Conservation (phyloP, 2,329 filamentous ascomycete genomes). For the Pleomassaria siparia region DNA sequence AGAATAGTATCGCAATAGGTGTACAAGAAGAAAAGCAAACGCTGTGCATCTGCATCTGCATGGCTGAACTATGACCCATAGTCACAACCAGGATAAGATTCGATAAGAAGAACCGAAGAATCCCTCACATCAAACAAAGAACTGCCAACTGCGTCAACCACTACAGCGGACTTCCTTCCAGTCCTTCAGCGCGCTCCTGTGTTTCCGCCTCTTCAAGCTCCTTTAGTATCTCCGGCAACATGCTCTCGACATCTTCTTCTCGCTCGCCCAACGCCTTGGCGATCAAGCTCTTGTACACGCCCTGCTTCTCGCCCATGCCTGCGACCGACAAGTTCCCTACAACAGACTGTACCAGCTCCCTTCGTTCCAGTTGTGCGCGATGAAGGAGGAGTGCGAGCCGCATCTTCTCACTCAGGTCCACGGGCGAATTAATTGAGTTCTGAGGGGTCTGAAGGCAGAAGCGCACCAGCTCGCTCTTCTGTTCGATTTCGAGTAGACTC, state of each 20-base stretch:
- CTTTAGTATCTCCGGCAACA: constrained; percentile 53
- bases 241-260: constrained; percentile 69
- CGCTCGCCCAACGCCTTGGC: constrained; percentile 67
- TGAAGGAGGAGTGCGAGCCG: constrained; percentile 61
- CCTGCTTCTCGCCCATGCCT: constrained; percentile 71
- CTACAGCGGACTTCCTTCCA: constrained; percentile 29
- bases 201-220: constrained; percentile 53
- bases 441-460: constrained; percentile 29
- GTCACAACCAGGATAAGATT: no score
- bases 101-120: no score
- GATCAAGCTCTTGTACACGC: constrained; percentile 70
- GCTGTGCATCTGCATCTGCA: background rate
- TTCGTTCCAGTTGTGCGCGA: constrained; percentile 60
- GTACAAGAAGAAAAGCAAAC: background rate
- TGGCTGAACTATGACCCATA: background rate
- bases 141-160: background rate
- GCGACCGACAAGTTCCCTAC: constrained; percentile 68
- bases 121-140: background rate
- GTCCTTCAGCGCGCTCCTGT: constrained; percentile 37
- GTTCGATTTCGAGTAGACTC: constrained; percentile 48
- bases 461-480: constrained; percentile 41
- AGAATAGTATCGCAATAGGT: background rate
- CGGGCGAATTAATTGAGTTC: constrained; percentile 35
- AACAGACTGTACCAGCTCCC: constrained; percentile 66
- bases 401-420: constrained; percentile 54